A percentile compares a stretch with the other conserved stretches of the same genome.
Conservation (phyloP, 352 stramenopile genomes). For the Thalassiosira mediterranea region DNA sequence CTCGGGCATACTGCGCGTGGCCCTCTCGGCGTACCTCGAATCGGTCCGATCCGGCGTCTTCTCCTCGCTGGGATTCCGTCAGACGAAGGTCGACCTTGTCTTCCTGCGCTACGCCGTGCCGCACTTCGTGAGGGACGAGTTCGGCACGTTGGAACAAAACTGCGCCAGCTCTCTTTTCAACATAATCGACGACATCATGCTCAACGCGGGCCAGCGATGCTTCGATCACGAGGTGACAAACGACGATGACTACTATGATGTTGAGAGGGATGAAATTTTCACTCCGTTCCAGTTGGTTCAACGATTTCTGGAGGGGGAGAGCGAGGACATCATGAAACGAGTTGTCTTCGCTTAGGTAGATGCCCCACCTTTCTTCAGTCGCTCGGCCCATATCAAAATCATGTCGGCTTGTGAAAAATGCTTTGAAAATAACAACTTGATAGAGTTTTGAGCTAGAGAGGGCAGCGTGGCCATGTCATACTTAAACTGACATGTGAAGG, state of each 20-base stretch:
- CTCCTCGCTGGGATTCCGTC: slow-evolving; percentile 65
- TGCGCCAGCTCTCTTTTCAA: slow-evolving; percentile 48
- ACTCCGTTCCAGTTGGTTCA: slow-evolving; percentile 46
- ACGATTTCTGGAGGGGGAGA: slow-evolving; percentile 27
- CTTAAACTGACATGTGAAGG: too few species aligned
- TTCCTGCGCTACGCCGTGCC: slow-evolving; percentile 74
- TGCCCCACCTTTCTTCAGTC: too few species aligned
- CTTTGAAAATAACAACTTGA: too few species aligned
- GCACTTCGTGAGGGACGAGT: slow-evolving; percentile 76
- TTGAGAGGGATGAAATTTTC: slow-evolving; percentile 54
- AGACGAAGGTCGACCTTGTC: slow-evolving; percentile 74
- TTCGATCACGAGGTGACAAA: slow-evolving; percentile 42
- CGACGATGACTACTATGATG: slow-evolving; percentile 59
- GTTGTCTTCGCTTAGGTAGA: slow-evolving; percentile 30
- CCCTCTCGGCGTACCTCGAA: slow-evolving; percentile 67
- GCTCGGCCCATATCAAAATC: too few species aligned
- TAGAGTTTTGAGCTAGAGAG: too few species aligned
- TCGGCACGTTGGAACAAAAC: slow-evolving; percentile 49
- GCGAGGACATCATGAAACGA: slow-evolving; percentile 27
- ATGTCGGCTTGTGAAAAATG: too few species aligned
- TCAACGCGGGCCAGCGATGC: slow-evolving; percentile 58
- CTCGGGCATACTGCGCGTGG: slow-evolving; percentile 62
- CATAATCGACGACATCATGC: slow-evolving; percentile 59
- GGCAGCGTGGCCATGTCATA: too few species aligned
- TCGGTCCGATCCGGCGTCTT: slow-evolving; percentile 61